phyloP scores from a whole-genome alignment of 495 filamentous ascomycete genomes.

The Penicillium ucsense region DNA sequence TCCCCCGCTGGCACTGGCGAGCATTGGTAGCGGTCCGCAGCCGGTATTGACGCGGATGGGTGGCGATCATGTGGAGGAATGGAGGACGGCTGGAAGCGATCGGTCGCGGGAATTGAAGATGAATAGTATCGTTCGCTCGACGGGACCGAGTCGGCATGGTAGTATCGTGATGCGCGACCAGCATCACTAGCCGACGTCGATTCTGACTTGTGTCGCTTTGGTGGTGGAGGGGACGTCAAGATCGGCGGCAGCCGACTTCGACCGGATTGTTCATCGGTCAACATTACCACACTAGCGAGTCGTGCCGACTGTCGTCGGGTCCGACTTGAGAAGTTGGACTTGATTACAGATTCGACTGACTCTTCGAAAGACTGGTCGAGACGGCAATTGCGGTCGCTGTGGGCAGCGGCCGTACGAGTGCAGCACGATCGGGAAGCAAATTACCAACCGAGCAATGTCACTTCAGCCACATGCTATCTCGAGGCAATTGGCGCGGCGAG shows the following conservation, averaged over 20 bases:
- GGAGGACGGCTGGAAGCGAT: background rate
- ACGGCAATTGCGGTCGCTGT: background rate
- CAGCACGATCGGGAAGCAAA: background rate
- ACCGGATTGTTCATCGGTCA: conserved; percentile 1
- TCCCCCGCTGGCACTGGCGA: conserved; percentile 12
- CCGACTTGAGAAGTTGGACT: too few species aligned
- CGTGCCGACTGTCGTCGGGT: too few species aligned
- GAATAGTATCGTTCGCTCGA: conserved; percentile 14
- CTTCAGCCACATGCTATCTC: background rate
- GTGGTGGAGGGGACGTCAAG: conserved; percentile 12
- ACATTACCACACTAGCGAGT: conserved; percentile 1
- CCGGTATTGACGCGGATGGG: conserved; percentile 19
- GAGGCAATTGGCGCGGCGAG: background rate
- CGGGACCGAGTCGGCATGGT: conserved; percentile 21
- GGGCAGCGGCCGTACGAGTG: conserved; percentile 7
- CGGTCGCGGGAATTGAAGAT: background rate
- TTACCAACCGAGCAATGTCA: background rate
- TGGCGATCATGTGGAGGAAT: conserved; percentile 5
- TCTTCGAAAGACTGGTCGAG: background rate
- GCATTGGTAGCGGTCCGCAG: conserved; percentile 12
- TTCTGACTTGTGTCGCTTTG: conserved; percentile 22
- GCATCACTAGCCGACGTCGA: conserved; percentile 14
- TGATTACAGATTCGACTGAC: too few species aligned
- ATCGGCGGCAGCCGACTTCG: conserved; percentile 14
- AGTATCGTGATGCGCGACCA: conserved; percentile 13